Conservation (phyloP, 1,139 yeast genomes). For the Kurtzmaniella quercitrusa region DNA sequence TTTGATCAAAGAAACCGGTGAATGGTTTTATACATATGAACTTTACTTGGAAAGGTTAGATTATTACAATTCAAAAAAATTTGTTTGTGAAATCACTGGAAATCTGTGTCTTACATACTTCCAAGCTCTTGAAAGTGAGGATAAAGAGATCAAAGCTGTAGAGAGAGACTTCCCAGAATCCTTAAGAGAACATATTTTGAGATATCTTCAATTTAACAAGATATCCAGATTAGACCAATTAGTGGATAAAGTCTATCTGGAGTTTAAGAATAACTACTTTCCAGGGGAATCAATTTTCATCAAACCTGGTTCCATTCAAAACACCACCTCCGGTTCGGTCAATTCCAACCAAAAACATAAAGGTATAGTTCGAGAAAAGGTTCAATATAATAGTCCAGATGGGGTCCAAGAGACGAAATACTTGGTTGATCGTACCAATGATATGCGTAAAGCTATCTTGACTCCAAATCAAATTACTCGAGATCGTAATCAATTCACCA, state of each 20-base stretch:
- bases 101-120: slow-evolving; percentile 86
- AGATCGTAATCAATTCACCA: slow-evolving; percentile 84
- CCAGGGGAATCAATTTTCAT: slow-evolving; percentile 86
- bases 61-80: slow-evolving; percentile 68
- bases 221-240: slow-evolving; percentile 81
- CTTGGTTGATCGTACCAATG: slow-evolving; percentile 54
- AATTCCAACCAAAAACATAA: slow-evolving; percentile 20
- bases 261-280: slow-evolving; percentile 77
- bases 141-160: slow-evolving; percentile 61
- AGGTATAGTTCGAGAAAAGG: slow-evolving; percentile 43
- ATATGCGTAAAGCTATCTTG: slow-evolving; percentile 58
- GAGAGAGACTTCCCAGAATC: slow-evolving; percentile 87
- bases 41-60: slow-evolving; percentile 68
- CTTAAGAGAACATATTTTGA: slow-evolving; percentile 81
- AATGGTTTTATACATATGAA: slow-evolving; percentile 78
- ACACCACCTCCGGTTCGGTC: slow-evolving; percentile 2
- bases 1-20: slow-evolving; percentile 78
- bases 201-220: slow-evolving; percentile 78
- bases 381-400: slow-evolving; percentile 52
- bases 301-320: slow-evolving; percentile 25
- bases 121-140: slow-evolving; percentile 80
- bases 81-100: slow-evolving; percentile 95
- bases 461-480: slow-evolving; percentile 72
- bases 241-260: slow-evolving; percentile 76
- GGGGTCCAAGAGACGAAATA: slow-evolving; percentile 41